Percentiles rank a stretch among this genome's conserved stretches.
These are phyloP conservation scores for Cornus florida DNA, from an alignment of 148 eudicot species.

Conservation along the genomic window DNA sequence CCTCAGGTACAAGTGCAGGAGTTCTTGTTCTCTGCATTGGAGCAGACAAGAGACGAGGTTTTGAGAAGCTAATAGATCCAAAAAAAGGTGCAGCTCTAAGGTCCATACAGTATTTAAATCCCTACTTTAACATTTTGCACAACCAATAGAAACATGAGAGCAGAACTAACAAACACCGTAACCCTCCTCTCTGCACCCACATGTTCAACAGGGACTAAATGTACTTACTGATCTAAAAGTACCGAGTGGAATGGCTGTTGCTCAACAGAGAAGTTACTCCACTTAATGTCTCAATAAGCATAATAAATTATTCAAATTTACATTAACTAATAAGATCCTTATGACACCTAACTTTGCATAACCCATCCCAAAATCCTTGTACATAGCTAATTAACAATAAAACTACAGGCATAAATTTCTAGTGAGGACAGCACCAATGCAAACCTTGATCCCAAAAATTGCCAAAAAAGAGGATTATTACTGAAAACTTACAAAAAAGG, in stretches of 20 bases:
- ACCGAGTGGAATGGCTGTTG: neutral
- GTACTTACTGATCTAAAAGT: too few relatives aligned
- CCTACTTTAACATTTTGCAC: neutral
- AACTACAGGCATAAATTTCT: neutral
- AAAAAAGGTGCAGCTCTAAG: neutral
- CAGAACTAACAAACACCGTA: neutral
- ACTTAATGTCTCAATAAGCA: too few relatives aligned
- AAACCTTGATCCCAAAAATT: neutral
- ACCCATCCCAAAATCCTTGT: neutral
- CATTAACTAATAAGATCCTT: neutral
- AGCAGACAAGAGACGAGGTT: neutral
- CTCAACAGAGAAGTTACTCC: neutral
- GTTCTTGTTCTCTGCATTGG: slow-evolving; percentile 67
- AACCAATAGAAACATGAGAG: neutral
- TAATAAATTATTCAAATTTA: too few relatives aligned
- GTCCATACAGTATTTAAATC: too few relatives aligned
- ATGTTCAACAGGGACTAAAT: neutral
- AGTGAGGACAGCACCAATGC: neutral
- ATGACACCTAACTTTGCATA: neutral
- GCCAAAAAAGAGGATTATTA: neutral
- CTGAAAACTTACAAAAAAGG: slow-evolving; percentile 70
- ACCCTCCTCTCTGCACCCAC: too few relatives aligned
- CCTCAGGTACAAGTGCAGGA: slow-evolving; percentile 83
- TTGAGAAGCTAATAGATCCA: slow-evolving; percentile 5
- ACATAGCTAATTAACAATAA: neutral